Evolutionary conservation across 2,329 filamentous ascomycete genomes (phyloP), one percentile per base, ranked within the genome.

Genomic region (Ilyonectria robusta): DNA sequence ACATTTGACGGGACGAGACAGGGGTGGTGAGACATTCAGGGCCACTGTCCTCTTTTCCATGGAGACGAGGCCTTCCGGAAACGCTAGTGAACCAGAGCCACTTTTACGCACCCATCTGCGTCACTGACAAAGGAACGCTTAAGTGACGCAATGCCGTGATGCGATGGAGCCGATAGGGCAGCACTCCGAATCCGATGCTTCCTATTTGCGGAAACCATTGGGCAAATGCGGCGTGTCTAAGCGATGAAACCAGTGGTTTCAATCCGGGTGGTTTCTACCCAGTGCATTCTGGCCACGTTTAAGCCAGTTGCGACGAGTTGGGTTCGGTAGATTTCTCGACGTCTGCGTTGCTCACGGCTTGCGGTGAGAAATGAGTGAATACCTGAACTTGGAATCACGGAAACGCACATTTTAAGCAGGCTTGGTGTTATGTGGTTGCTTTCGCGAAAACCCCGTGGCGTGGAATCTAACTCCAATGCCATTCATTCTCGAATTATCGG

Each of bases 11-110:
- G 31, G 33, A 19, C 19, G 35, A 26, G 55, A 37, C 62, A 59
- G 62, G 61, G 61, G 47, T 58, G 10, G 3, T 47, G 55, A 64
- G 61, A 64, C 61, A 64, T 47, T 35, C 47, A 53, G 40, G 48
- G 35, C 26, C 21, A 64, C 29, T 40, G 40, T 37, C 15, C 37
- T 33, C 40, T 51, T 53, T n/a, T 31, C 31, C 40, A 37, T 35
- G 55, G 19, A 47, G 44, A 37, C 48, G 48, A 19, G 3, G 11
- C 48, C 15, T 19, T 47, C 29, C 26, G 26, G 53, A 55, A 44
- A 62, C 50, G 40, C 33, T 56, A 56, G 33, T 46, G 44, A 33
- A 29, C 17, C 48, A 33, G 8, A 33, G 26, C 26, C 26, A 33
- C 26, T 51, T 19, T 19, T 51, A 33, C 48, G 48, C 48, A 19